Base-by-base conservation (phyloP, 495 filamentous ascomycete genomes). In the Xylaria palmicola region DNA sequence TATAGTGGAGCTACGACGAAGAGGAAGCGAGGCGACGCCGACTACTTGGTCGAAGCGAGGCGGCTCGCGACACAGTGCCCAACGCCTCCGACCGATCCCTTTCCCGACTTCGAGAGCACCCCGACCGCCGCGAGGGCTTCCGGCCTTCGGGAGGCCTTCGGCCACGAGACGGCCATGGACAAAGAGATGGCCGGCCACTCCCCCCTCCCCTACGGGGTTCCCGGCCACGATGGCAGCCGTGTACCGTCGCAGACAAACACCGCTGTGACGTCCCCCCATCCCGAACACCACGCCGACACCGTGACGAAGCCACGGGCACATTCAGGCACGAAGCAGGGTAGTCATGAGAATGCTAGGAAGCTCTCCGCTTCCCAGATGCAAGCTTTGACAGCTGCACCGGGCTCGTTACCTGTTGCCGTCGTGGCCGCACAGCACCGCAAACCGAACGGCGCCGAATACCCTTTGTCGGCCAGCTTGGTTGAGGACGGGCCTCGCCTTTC, bases 361-460 rank as follows among this genome's bases (percentile, higher is more conserved):
- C 77, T 87, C 27, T 85, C 83, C 0, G 81, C 83, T 1, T 78
- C 75, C 58, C 79, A 85, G 71, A 80, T 86, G 32, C 74, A 81
- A 32, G 80, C 81, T 39, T 66, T 87, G 39, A 80, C 82, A 0
- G 74, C 77, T 6, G 78, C 83, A 0, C 80, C 82, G 19, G 78
- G 83, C 43, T 82, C 77, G 17, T 66, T 83, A 0, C 81, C 80
- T 20, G 67, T 77, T 34, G 74, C 74, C 3, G 45, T 74, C 15
- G 67, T 78, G 7, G 59, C 69, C 3, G 62, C 39, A 53, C 24
- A 41, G 13, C 66, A 68, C n/a, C 62, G 64, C 32, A 67, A 65
- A 24, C 64, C 66, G 10, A 71, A 69, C 43, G 66, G 66, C 9
- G n/a, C 64, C 24, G 73, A 75, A 22, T 67, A 70, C 36, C 70